A percentile compares a stretch with the other conserved stretches of the same genome.
These are phyloP conservation scores for Colletotrichum echinochloae DNA, from an alignment of 2,329 filamentous ascomycete species.

Conservation along the genomic window DNA sequence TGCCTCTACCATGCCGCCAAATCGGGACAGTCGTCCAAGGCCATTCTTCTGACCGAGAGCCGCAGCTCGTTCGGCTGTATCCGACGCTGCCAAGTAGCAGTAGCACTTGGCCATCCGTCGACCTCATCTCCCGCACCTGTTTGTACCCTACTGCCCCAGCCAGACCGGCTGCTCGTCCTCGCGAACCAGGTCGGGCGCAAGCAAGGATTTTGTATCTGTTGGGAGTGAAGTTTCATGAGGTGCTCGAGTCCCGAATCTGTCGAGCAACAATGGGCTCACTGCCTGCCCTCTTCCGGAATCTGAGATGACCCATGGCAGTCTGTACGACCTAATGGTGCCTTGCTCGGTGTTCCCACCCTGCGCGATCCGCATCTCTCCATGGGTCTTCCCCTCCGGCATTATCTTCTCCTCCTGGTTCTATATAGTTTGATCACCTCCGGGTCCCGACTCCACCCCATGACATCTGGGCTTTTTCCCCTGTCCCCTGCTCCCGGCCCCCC, in stretches of 20 bases:
- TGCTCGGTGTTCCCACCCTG: slow-evolving; percentile 29
- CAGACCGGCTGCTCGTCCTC: slow-evolving; percentile 4
- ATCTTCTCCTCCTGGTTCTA: slow-evolving; percentile 32
- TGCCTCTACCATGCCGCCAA: neutral
- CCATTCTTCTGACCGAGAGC: slow-evolving; percentile 25
- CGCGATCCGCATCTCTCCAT: slow-evolving; percentile 17
- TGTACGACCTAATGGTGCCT: slow-evolving; percentile 23
- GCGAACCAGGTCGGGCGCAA: neutral
- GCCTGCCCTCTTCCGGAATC: slow-evolving; percentile 15
- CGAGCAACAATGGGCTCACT: neutral
- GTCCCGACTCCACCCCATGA: slow-evolving; percentile 26
- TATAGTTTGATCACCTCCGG: slow-evolving; percentile 41
- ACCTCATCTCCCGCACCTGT: slow-evolving; percentile 33
- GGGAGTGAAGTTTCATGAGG: neutral
- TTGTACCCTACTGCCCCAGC: no score
- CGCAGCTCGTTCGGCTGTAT: slow-evolving; percentile 27
- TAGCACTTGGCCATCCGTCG: slow-evolving; percentile 1
- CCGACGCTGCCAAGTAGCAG: slow-evolving; percentile 24
- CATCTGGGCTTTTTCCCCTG: slow-evolving; percentile 29
- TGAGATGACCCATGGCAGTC: slow-evolving; percentile 16
- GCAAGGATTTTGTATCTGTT: slow-evolving; percentile 3
- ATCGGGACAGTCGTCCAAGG: neutral
- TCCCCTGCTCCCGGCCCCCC: slow-evolving; percentile 23
- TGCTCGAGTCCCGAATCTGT: slow-evolving; percentile 7
- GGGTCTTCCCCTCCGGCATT: slow-evolving; percentile 34